Conservation (phyloP, 306 rosid species). For the Inga leiocalycina region DNA sequence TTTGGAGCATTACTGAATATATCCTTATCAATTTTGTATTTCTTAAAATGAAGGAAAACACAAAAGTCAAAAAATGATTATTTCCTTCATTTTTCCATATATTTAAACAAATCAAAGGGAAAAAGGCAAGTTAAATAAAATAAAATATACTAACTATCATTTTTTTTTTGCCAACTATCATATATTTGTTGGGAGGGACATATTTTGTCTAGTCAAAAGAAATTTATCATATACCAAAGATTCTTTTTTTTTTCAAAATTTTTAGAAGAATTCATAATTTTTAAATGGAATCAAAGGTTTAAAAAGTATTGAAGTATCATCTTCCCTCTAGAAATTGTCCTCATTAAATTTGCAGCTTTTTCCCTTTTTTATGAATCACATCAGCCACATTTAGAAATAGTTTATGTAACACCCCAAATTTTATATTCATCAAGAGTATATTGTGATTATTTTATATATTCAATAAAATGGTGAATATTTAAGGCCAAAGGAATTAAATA, state of each 20-base stretch:
- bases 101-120: background rate
- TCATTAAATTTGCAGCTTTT: background rate
- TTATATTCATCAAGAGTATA: no score
- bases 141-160: background rate
- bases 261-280: background rate
- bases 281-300: no score
- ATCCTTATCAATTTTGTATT: background rate
- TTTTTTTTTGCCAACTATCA: background rate
- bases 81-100: background rate
- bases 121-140: background rate
- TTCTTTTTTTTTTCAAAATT: no score
- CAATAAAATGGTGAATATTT: no score
- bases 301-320: background rate
- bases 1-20: background rate
- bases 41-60: background rate
- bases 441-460: no score
- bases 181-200: background rate
- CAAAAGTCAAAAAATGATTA: background rate
- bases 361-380: background rate
- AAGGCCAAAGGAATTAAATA: no score
- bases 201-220: no score
- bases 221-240: background rate
- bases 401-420: background rate
- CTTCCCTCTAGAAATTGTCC: background rate
- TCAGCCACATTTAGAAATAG: slow-evolving; percentile 20